Evolutionary conservation across 495 filamentous ascomycete genomes (phyloP).

Genomic region (Neurospora hispaniola): DNA sequence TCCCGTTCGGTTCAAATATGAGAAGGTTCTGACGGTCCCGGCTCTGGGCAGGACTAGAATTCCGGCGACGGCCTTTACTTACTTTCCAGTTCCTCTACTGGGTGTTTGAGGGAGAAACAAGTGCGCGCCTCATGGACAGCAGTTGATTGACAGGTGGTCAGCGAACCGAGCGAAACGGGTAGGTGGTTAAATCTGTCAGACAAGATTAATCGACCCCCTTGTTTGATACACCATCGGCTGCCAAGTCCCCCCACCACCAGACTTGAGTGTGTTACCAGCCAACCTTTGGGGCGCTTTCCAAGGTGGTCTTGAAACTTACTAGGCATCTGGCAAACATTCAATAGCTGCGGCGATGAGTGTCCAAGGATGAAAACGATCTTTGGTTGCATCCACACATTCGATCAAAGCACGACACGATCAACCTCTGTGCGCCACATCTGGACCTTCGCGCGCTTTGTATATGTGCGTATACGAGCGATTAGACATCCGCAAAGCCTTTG

Average conservation of each 20-base stretch:
- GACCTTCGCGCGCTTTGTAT: background rate
- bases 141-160: background rate
- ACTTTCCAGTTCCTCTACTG: background rate
- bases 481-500: background rate
- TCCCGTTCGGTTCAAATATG: background rate
- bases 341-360: background rate
- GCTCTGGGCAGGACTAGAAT: background rate
- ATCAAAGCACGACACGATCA: background rate
- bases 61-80: background rate
- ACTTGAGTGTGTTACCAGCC: background rate
- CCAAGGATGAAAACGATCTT: background rate
- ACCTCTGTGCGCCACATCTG: background rate
- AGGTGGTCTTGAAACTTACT: background rate
- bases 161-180: background rate
- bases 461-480: background rate
- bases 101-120: background rate
- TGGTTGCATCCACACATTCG: background rate
- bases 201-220: background rate
- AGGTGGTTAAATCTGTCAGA: background rate
- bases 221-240: background rate
- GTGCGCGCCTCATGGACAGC: background rate
- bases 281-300: background rate
- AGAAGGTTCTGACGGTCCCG: background rate
- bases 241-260: background rate
- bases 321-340: background rate